phyloP scores from a whole-genome alignment of 2,329 filamentous ascomycete species.

The Macrophomina phaseolina region DNA sequence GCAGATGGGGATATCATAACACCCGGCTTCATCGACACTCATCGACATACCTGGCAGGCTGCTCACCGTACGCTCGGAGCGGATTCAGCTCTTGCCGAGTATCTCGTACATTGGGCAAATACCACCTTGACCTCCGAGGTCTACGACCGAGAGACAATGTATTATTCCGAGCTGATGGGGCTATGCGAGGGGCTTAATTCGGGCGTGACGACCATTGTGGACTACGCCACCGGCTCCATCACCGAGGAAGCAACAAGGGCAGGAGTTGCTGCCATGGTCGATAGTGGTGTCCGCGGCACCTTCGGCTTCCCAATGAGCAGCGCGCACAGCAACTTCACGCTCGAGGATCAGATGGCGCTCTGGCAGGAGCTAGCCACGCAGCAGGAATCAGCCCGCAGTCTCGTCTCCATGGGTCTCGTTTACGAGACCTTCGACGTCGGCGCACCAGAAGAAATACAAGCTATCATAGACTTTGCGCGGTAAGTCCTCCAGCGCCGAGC shows the following conservation, averaged over 20 bases:
- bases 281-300: slow-evolving; percentile 53
- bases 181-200: slow-evolving; percentile 57
- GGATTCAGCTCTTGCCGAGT: slow-evolving; percentile 49
- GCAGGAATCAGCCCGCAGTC: slow-evolving; percentile 7
- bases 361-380: slow-evolving; percentile 21
- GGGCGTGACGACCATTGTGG: slow-evolving; percentile 59
- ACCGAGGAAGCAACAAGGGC: slow-evolving; percentile 50
- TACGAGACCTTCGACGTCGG: slow-evolving; percentile 29
- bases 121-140: slow-evolving; percentile 4
- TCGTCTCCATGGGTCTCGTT: slow-evolving; percentile 29
- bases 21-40: slow-evolving; percentile 64
- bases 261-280: slow-evolving; percentile 54
- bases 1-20: slow-evolving; percentile 57
- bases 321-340: slow-evolving; percentile 15
- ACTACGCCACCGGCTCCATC: slow-evolving; percentile 58
- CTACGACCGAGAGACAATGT: slow-evolving; percentile 34
- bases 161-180: slow-evolving; percentile 41
- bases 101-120: slow-evolving; percentile 25
- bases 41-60: slow-evolving; percentile 58
- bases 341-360: slow-evolving; percentile 27
- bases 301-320: too few species aligned
- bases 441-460: slow-evolving; percentile 24
- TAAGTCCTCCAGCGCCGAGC: neutral
- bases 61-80: slow-evolving; percentile 59
- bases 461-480: slow-evolving; percentile 16